Base-by-base conservation (phyloP, 257 asterid genomes). In the Petunia axillaris region DNA sequence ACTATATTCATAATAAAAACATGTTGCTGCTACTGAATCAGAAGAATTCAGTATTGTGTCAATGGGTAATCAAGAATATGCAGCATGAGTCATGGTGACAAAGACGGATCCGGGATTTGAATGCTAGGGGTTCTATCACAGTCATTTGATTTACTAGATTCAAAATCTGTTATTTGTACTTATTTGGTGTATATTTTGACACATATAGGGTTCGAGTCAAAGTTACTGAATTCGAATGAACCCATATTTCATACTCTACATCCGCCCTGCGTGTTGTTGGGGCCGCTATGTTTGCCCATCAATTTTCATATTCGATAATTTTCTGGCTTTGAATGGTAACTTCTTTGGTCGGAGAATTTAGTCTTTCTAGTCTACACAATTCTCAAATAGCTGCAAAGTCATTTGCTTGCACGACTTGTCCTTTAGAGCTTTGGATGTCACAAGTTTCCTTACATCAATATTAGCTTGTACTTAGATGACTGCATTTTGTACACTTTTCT, bases 291-390 rank as follows among this genome's bases (percentile, higher is more conserved):
- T 50, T 71, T 50, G 78, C 35, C 44, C 9, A 40, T 73, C 50
- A 6, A 10, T 73, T 36, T 50, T 16, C 78, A 50, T 73, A 35
- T 50, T 13, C 13, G 13, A 1, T 73, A 25, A 71, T 50, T 73
- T 73, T 73, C 62, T 11, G 35, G 59, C 78, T 43, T 73, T 73
- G 62, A 71, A 73, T 73, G 62, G 78, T 71, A 48, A 50, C 13
- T n/a, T 46, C 35, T 71, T 43, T 11, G 35, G 43, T 50, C 6
- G 6, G 60, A 48, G 62, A 35, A 48, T 11, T 35, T 7, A 4
- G 8, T 71, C 44, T 71, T 71, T 48, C 59, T 71, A 46, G 25
- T 70, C 59, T 71, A 38, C 7, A 46, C 77, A 5, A 4, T 25
- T 71, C 58, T 48, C 60, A 48, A 35, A 25, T 71, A 25, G 60